Evolutionary conservation across 306 rosid species (phyloP).

Genomic region (Gynostemma pentaphyllum): DNA sequence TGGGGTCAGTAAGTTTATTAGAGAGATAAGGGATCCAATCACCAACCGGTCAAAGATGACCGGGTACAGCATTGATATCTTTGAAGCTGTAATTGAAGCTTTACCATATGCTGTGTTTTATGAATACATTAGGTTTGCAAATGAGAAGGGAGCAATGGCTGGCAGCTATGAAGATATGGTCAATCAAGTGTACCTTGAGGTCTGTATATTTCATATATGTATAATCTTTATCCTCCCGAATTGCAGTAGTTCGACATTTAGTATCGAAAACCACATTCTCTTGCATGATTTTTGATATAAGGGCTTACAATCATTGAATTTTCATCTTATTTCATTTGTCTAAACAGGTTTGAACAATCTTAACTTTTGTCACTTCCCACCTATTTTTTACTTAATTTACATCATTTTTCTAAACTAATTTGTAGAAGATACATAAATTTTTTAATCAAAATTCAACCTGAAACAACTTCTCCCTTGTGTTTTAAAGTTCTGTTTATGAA

Average conservation of each 20-base stretch:
- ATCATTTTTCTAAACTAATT: no score
- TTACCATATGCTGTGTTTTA: constrained; percentile 21
- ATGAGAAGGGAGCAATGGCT: background rate
- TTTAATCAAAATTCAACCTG: no score
- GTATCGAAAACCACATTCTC: background rate
- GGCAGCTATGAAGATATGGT: constrained; percentile 22
- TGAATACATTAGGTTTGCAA: constrained; percentile 17
- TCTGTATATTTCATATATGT: constrained; percentile 1
- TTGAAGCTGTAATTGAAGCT: constrained; percentile 9
- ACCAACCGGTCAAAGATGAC: background rate
- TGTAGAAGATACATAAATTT: no score
- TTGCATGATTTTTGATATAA: background rate
- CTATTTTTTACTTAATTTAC: no score
- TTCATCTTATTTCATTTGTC: background rate
- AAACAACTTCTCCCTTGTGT: no score
- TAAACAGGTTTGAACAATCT: constrained; percentile 1
- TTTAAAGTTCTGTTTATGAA: no score
- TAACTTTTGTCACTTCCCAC: background rate
- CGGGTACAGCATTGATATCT: constrained; percentile 14
- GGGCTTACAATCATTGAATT: background rate
- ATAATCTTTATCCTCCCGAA: background rate
- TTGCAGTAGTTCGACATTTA: background rate
- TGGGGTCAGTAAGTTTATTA: constrained; percentile 6
- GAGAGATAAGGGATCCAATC: background rate
- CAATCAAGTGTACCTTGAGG: constrained; percentile 33